Base-by-base conservation (phyloP, 495 filamentous ascomycete species). In the Hyaloscypha hepaticicola region DNA sequence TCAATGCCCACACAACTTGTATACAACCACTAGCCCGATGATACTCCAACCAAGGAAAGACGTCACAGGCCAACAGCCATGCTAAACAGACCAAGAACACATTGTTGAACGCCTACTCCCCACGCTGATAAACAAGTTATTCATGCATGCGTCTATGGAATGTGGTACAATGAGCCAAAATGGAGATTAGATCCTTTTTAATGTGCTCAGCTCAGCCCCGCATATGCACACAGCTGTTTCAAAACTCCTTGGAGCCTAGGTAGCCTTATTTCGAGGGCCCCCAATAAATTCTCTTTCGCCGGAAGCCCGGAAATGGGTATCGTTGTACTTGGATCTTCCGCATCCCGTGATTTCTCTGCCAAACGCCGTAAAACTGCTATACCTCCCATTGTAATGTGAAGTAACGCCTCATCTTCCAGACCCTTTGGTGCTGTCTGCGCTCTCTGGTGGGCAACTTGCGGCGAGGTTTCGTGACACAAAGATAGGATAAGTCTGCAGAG, bases 211-310 rank as follows among this genome's bases (percentile, higher is more conserved):
- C 85, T 87, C 64, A 92, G 78, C 56, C 80, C 82, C 28, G 88
- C 87, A 75, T 90, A 93, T 50, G 83, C 82, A 71, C 90, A 85
- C 65, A 95, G 76, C 67, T 94, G 86, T 62, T 87, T 87, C 68
- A 94, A 78, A 69, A 93, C 82, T 28, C 72, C 80, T 80, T 68
- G 81, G 24, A 71, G 38, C 78, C 28, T 71, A 70, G 51, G 77
- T 75, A 83, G 81, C 66, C 80, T 78, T 72, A 88, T 87, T 68
- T 86, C 77, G 55, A 93, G 72, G 29, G 88, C 89, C 3, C 80
- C 83, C 21, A 93, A 81, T 58, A 96, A 77, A 71, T 79, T 88
- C 61, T 93, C 89, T 68, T 85, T 87, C 55, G 83, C 81, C 4
- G 90, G 90, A 16, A 93, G 70, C 2, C 88, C 84, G 28, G 83